Base-by-base conservation (phyloP, 139 green algal genomes). In the Micractinium sp. region DNA sequence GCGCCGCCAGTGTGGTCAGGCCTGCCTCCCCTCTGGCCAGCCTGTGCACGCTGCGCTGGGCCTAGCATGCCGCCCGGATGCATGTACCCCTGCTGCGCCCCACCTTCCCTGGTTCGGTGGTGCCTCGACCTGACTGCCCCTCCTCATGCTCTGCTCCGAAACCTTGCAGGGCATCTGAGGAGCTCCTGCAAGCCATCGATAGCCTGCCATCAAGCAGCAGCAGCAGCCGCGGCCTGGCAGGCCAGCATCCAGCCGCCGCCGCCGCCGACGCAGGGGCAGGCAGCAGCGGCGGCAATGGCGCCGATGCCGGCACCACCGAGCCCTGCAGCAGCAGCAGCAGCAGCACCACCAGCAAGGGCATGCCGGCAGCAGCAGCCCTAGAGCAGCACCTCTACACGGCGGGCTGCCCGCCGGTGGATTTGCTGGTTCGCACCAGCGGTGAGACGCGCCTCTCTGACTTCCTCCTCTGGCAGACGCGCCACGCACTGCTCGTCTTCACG, bases 391-490 rank as follows among this genome's bases (percentile, higher is more conserved):
- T 91, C 13, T 91, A 90, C 82, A 89, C 90, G 0, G 33, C 75
- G 90, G 92, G 85, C 18, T 94, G 90, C 75, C 96, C 95, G 0
- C 93, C 93, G 0, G 96, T 98, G 3, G 96, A 99, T 87, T 90
- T 99, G 41, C 89, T 99, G 23, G 88, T 99, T 0, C 93, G 97
- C 36, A 99, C 97, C 16, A 97, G 93, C 0, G 97, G 97, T 0
- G 97, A 99, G 92, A 95, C 92, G 9, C 93, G 97, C 0, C 94
- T 99, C 15, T 96, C 90, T 15, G 96, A 99, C 93, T 99, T 99
- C 85, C 83, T 99, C 90, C 89, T 97, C 35, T 97, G 95, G 94
- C 97, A 99, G 90, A 85, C 85, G 47, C 78, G 71, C 35, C 77
- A 92, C 76, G 96, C 97, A 38, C 89, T 95, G 71, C 93, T 99